phyloP scores from a whole-genome alignment of 139 green algal species.

The Closterium sp. region DNA sequence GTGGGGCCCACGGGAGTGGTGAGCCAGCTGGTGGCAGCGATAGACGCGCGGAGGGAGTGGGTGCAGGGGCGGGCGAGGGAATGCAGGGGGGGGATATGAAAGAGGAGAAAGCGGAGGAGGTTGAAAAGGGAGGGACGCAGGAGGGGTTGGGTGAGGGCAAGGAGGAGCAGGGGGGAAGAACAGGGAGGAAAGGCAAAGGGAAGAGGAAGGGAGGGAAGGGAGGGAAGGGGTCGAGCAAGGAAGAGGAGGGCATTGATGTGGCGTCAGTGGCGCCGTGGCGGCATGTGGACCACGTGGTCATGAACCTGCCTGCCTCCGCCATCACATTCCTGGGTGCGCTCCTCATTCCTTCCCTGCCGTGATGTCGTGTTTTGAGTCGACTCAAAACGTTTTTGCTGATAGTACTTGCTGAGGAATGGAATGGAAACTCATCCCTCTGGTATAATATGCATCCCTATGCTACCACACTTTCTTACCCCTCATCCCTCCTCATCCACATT shows the following conservation, averaged over 20 bases:
- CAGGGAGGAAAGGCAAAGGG: slow-evolving; percentile 2
- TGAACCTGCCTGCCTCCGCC: slow-evolving; percentile 91
- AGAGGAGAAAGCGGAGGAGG: slow-evolving; percentile 5
- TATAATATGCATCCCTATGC: no score
- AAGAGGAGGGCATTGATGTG: background rate
- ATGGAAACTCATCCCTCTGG: no score
- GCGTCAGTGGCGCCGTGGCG: background rate
- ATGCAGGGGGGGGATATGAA: background rate
- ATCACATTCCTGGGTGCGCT: slow-evolving; percentile 80
- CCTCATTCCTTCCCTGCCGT: no score
- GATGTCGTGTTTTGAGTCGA: no score
- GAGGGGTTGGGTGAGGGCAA: background rate
- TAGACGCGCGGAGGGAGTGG: background rate
- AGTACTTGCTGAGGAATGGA: no score
- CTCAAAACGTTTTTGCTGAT: no score
- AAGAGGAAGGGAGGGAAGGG: slow-evolving; percentile 20
- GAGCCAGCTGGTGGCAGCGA: background rate
- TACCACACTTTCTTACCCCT: no score
- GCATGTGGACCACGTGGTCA: slow-evolving; percentile 67
- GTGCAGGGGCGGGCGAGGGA: background rate
- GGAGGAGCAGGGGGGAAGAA: slow-evolving; percentile 10
- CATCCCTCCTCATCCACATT: no score
- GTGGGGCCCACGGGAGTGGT: background rate
- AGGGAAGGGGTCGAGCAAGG: slow-evolving; percentile 1
- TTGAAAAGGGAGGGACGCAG: background rate